Evolutionary conservation across 2,329 filamentous ascomycete genomes (phyloP), one percentile per base, ranked within the genome.

Genomic region (Bipolaris victoriae): DNA sequence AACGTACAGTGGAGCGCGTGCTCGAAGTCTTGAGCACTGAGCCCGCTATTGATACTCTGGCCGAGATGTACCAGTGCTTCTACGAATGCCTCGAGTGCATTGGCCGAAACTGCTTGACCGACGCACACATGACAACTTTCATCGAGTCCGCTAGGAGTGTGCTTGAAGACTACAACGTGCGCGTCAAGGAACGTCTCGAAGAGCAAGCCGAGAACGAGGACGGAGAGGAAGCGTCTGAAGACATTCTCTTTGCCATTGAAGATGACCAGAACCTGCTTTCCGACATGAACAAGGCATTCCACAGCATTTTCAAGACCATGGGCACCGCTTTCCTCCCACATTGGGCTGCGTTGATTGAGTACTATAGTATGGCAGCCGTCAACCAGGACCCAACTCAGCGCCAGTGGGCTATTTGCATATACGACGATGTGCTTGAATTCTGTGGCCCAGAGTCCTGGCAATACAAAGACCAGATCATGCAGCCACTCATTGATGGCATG

Each of bases 281-380:
- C 1, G 95, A 99, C 73, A 99, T 99, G 95, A 99, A 99, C 86
- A 99, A 99, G 83, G 94, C 95, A 0, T 99, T 96, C 85, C 95
- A 99, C 79, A 94, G 92, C 59, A 92, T 99, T 65, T 99, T 99
- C 84, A 98, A 98, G 83, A 93, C 97, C 80, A 92, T 97, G 75
- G 91, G 91, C 22, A 83, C 87, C 9, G 81, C 84, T 10, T 99
- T 99, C 83, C 83, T 99, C 52, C 89, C 88, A 5, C 83, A 91
- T 40, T 99, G 94, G 93, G 90, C 97, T 74, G 86, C 87, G 51
- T 83, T 99, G 22, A 87, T 97, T 76, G 81, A 84, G 10, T 96
- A 92, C 54, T 98, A 98, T 76, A 88, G 93, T 68, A 83, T 83
- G 31, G 98, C 98, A 77, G 88, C 97, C 63, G 86, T 85, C 40